Base-by-base conservation (phyloP, 2,329 filamentous ascomycete species). In the Apiospora kogelbergensis region DNA sequence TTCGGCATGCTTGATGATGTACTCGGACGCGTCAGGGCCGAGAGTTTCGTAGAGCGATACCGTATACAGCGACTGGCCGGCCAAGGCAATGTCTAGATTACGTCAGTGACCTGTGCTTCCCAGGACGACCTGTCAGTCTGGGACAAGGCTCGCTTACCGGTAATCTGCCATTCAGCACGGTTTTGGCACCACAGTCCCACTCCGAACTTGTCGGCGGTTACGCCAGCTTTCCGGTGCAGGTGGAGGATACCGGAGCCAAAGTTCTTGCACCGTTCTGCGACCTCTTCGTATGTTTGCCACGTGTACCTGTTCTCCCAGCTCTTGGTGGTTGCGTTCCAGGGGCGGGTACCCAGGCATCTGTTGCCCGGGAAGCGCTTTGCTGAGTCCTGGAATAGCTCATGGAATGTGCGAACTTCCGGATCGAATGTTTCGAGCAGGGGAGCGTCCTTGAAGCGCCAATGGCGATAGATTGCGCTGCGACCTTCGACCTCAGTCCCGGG, bases 1-100 rank as follows among this genome's bases (percentile, higher is more conserved):
- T 71, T 90, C 87, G 68, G 94, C 89, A 79, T 98, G 95, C 81
- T 97, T 97, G 83, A 98, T 92, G 80, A 99, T 98, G 83, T 93
- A 98, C 82, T 98, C 94, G 69, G 93, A 95, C 2, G 95, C 89
- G 73, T 97, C 93, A 15, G 95, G 91, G 11, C 95, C 95, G 6
- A 99, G 88, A 15, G 95, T 98, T 81, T 98, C 96, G 84, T 99
- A 99, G 66, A 99, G 91, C 6, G 95, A 97, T 68, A 99, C 94
- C 26, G 92, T 93, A 82, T 87, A 98, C 40, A 98, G 88, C 9
- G 91, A 89, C 80, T 98, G 96, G 15, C 94, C 96, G 82, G 93
- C 90, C 78, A 93, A 91, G 46, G 89, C 96, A 77, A 98, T 84
- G 84, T 98, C 95, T 93, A 69, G 2, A 24, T 6, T 24, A 44